Evolutionary conservation across 1,284 basidiomycete species (phyloP).

Genomic region (Ceratobasidium sp.): DNA sequence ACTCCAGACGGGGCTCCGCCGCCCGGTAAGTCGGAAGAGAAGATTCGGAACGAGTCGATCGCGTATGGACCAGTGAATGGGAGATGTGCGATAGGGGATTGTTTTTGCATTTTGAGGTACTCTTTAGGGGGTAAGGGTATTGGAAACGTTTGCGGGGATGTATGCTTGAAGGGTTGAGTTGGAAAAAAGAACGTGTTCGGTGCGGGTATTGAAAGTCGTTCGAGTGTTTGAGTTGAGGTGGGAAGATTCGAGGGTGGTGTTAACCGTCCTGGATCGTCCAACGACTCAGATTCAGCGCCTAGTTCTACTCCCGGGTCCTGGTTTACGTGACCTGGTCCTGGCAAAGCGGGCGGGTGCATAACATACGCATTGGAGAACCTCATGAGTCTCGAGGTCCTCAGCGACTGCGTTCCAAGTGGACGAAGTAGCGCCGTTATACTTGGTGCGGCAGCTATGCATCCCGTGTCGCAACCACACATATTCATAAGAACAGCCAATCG

Average conservation of each 20-base stretch:
- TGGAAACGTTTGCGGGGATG: background rate
- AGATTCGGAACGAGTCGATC: conserved; percentile 76
- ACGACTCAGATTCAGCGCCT: too few relatives aligned
- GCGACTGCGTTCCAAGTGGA: conserved; percentile 67
- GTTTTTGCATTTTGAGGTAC: conserved; percentile 53
- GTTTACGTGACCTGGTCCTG: too few relatives aligned
- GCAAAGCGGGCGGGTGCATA: conserved; percentile 41
- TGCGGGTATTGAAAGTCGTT: background rate
- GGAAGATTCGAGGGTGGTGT: too few relatives aligned
- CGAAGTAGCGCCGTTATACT: conserved; percentile 63
- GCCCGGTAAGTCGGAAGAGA: conserved; percentile 56
- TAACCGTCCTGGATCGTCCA: too few relatives aligned
- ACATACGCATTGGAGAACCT: conserved; percentile 46
- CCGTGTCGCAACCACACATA: background rate
- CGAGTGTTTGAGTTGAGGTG: too few relatives aligned
- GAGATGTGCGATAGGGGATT: conserved; percentile 65
- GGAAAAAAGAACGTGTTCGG: background rate
- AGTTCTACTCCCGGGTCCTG: too few relatives aligned
- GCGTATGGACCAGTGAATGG: conserved; percentile 74
- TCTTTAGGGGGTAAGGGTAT: conserved; percentile 20
- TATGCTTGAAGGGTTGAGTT: conserved; percentile 53
- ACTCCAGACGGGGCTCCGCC: conserved; percentile 46
- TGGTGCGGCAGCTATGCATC: conserved; percentile 30
- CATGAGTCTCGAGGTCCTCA: conserved; percentile 67
- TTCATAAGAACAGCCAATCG: background rate